Percentiles rank a stretch among this genome's conserved stretches.
phyloP scores from a whole-genome alignment of 129 eudicot species.

The Centaurea solstitialis region DNA sequence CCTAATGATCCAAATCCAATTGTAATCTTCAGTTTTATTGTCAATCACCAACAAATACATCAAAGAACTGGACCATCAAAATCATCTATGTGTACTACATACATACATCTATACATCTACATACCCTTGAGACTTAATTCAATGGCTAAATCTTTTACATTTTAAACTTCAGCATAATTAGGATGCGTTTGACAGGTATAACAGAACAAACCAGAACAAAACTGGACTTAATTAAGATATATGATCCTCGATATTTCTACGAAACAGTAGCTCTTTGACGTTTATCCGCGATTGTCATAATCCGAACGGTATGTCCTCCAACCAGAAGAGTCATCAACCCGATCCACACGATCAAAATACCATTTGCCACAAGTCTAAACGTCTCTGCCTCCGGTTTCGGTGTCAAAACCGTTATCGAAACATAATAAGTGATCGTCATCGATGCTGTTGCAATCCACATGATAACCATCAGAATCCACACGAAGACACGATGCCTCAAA shows the following conservation, averaged over 20 bases:
- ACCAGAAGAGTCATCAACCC: conserved; percentile 27
- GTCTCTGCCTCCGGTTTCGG: conserved; percentile 14
- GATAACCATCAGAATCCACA: conserved; percentile 49
- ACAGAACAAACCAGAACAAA: too few relatives aligned
- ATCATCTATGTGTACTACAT: not conserved
- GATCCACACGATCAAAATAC: conserved; percentile 24
- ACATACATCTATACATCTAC: not conserved
- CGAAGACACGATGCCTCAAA: conserved; percentile 19
- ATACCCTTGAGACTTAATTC: too few relatives aligned
- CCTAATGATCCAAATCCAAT: not conserved
- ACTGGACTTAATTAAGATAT: not conserved
- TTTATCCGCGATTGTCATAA: not conserved
- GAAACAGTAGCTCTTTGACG: not conserved
- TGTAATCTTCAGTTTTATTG: not conserved
- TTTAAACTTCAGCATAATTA: too few relatives aligned
- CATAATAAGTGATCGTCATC: conserved; percentile 28
- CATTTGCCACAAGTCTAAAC: not conserved
- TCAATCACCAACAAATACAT: not conserved
- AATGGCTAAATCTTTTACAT: not conserved
- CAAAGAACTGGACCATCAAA: not conserved
- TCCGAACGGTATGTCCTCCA: conserved; percentile 13
- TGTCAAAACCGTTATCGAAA: conserved; percentile 22
- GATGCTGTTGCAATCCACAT: conserved; percentile 48
- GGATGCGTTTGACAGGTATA: too few relatives aligned
- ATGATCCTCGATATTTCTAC: not conserved